Base-by-base conservation (phyloP, 1,284 basidiomycete species). In the Ceratobasidium sp. region DNA sequence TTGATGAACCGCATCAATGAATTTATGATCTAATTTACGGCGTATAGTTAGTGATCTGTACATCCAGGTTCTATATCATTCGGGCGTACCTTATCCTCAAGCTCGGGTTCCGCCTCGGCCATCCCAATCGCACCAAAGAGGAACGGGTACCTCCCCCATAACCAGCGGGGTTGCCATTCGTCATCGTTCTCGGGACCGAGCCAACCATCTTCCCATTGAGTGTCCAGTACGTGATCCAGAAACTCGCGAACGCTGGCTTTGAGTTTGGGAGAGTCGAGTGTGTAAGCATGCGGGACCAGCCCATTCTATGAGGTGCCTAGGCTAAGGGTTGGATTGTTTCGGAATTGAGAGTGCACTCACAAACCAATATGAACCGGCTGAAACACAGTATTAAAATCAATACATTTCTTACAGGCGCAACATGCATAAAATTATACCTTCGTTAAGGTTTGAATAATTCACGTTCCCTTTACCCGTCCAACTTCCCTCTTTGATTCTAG, bases 351-450 rank as follows among this genome's bases (percentile, higher is more conserved):
- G 14, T 25, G 7, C 9, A 82, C 82, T 59, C 70, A 83, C 83
- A 82, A 84, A 85, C 84, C 83, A 85, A 72, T 85, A 85, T 73
- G 82, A 84, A 58, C 83, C 83, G 71, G 83, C 84, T 84, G 66
- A 16, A 23, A 36, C 69, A 1, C 42, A 59, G 8, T 57, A 54
- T 16, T 33, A 13, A 3, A 25, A 41, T 46, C 49, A 36, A 67
- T 44, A 41, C 60, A 19, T 59, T 13, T 25, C 52, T 1, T n/a
- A 46, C n/a, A 42, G 42, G 1, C 2, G 36, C 16, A 1, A 25
- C n/a, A 23, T 47, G 9, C 25, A 16, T 50, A 11, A 70, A 23
- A 36, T 62, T 76, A 11, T 53, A 82, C 83, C 83, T 81, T 85
- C 84, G 77, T 85, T 83, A 23, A 85, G 73, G 70, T 76, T 79